These are phyloP conservation scores for Linaria vulgaris DNA, from an alignment of 257 asterid genomes.

Conservation along the genomic window DNA sequence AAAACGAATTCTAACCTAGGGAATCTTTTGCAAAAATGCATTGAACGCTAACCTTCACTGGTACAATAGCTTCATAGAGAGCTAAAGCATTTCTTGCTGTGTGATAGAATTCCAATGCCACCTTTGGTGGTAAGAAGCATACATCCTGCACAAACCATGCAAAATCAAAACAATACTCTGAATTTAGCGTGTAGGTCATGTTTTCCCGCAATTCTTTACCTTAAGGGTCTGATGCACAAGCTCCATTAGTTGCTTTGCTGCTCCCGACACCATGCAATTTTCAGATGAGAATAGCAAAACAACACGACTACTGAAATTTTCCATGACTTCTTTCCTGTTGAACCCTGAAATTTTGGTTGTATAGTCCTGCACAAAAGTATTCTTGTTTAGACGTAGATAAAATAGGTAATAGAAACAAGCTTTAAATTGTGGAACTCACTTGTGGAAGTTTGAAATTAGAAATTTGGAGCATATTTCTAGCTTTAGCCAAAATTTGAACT, in stretches of 20 bases:
- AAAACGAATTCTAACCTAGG: conserved; percentile 5
- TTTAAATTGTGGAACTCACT: conserved; percentile 48
- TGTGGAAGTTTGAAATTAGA: conserved; percentile 73
- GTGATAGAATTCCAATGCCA: conserved; percentile 80
- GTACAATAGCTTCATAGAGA: conserved; percentile 90
- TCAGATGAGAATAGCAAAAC: conserved; percentile 79
- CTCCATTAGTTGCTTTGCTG: conserved; percentile 77
- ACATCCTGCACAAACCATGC: conserved; percentile 61
- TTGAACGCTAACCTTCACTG: conserved; percentile 76
- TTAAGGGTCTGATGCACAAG: conserved; percentile 80
- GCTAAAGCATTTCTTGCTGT: conserved; percentile 80
- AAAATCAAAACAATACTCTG: too few species aligned
- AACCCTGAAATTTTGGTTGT: conserved; percentile 31
- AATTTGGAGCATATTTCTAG: conserved; percentile 72
- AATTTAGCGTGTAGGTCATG: not conserved
- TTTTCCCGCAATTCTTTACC: conserved; percentile 43
- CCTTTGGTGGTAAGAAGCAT: conserved; percentile 80
- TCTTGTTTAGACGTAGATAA: conserved; percentile 15
- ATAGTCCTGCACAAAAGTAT: conserved; percentile 43
- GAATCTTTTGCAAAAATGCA: conserved; percentile 13
- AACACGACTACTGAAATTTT: conserved; percentile 39
- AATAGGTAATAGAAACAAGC: conserved; percentile 13
- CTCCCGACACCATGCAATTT: conserved; percentile 75
- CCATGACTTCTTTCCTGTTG: conserved; percentile 42
- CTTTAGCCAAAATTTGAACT: conserved; percentile 82